Percentiles rank a stretch among this genome's conserved stretches.
Conservation (phyloP, 108 stramenopile genomes). For the Pseudonitzschia delicatissima region DNA sequence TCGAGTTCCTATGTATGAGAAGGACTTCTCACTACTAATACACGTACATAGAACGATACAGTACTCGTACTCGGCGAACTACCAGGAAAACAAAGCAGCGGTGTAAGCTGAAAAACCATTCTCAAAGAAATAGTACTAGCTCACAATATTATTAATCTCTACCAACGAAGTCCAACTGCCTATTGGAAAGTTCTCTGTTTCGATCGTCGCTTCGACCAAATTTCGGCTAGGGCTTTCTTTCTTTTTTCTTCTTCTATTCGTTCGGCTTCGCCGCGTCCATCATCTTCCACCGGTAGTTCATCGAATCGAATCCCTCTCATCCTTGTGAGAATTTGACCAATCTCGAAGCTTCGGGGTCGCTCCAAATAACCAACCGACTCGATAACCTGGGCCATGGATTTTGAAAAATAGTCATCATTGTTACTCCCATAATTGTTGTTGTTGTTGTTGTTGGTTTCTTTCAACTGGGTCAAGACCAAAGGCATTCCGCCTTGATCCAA, state of each 20-base stretch:
- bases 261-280: constrained; percentile 40
- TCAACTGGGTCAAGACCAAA: constrained; percentile 18
- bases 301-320: constrained; percentile 73
- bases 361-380: constrained; percentile 58
- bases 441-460: not conserved
- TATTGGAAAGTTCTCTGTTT: constrained; percentile 5
- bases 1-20: no score
- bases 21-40: no score
- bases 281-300: constrained; percentile 49
- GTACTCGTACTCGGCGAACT: no score
- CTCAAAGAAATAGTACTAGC: no score
- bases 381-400: constrained; percentile 34
- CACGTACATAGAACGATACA: no score
- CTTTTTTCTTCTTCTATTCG: constrained; percentile 43
- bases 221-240: constrained; percentile 58
- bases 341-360: constrained; percentile 74
- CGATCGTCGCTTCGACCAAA: constrained; percentile 55
- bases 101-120: no score
- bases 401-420: no score
- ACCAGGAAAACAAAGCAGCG: no score
- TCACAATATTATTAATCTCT: no score
- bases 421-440: no score
- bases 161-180: no score
- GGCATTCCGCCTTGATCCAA: constrained; percentile 53
- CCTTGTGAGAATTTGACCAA: constrained; percentile 78